Base-by-base conservation (phyloP, 371 early-diverging fungal genomes). In the Saksenaea vasiformis region DNA sequence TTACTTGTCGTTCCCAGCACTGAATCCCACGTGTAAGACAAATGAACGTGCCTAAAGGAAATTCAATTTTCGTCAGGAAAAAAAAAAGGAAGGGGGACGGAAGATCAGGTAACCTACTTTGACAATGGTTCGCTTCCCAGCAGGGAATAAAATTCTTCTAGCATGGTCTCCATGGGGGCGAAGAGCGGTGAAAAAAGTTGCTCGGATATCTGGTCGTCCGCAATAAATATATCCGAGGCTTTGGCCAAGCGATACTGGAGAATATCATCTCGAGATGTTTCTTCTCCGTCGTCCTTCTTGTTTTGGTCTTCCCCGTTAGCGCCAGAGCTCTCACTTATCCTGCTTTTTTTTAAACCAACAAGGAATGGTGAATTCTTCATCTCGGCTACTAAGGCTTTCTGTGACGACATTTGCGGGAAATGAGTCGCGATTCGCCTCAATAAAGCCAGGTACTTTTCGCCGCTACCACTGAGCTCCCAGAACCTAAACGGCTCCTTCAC, bases 361-460 rank as follows among this genome's bases (percentile, higher is more conserved):
- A 91, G 72, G 64, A 86, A 87, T 0, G 87, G 79, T 0, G 81
- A 66, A 13, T 73, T 64, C 47, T 74, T 78, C 93, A 95, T 90
- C 44, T 85, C 83, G 13, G 69, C 38, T 28, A 87, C 37, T 5
- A 95, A 73, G 4, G 68, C 55, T 31, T 64, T 54, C 28, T 90
- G 70, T 0, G 75, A 64, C 39, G 71, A 56, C 7, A 94, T 74
- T 15, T 73, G 71, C 51, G 80, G 69, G 59, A 77, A 85, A 54
- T 93, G 87, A 0, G 87, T 79, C 0, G 97, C 95, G 59, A 96
- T 83, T 55, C 89, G 88, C 17, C 93, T 76, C 15, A 96, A 68
- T 1, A 92, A 71, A 5, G 72, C 75, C 41, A 93, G 67, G 68
- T 96, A 96, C 19, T 77, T 78, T 60, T 93, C 91, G 7, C 92